Percentiles rank a stretch among this genome's conserved stretches.
phyloP scores from a whole-genome alignment of 257 asterid species.

The Leptodermis oblonga region DNA sequence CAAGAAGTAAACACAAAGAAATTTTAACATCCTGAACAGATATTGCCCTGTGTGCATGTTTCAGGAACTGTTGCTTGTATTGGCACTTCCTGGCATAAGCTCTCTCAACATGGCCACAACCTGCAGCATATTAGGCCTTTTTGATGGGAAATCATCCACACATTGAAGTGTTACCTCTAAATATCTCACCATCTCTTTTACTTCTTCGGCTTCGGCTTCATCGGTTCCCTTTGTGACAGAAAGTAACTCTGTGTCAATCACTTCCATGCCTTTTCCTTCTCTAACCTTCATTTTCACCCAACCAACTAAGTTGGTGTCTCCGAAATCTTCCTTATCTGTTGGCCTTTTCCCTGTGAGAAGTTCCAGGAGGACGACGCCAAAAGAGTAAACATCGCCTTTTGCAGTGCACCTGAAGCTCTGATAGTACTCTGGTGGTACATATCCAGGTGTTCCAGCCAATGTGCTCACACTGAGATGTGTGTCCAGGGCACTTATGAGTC shows the following conservation, averaged over 20 bases:
- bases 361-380: conserved; percentile 80
- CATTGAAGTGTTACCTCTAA: conserved; percentile 76
- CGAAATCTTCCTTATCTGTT: conserved; percentile 91
- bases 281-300: conserved; percentile 93
- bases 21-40: background rate
- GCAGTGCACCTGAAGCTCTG: conserved; percentile 97
- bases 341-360: conserved; percentile 85
- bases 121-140: conserved; percentile 87
- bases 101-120: conserved; percentile 92
- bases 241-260: conserved; percentile 53
- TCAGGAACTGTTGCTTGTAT: conserved; percentile 52
- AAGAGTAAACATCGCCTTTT: conserved; percentile 83
- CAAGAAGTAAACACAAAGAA: background rate
- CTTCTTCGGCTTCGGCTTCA: conserved; percentile 65
- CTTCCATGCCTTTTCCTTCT: conserved; percentile 90
- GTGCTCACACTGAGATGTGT: conserved; percentile 89
- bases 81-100: conserved; percentile 41
- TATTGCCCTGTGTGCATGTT: background rate
- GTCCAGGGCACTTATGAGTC: conserved; percentile 85
- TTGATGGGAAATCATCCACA: conserved; percentile 92
- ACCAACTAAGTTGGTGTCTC: conserved; percentile 89
- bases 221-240: conserved; percentile 43
- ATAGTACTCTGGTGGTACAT: conserved; percentile 94
- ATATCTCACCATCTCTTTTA: conserved; percentile 86
- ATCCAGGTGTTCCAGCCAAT: conserved; percentile 91